A percentile compares a stretch with the other conserved stretches of the same genome.
Evolutionary conservation across 1,284 basidiomycete species (phyloP).

Genomic region (Testicularia cyperi): DNA sequence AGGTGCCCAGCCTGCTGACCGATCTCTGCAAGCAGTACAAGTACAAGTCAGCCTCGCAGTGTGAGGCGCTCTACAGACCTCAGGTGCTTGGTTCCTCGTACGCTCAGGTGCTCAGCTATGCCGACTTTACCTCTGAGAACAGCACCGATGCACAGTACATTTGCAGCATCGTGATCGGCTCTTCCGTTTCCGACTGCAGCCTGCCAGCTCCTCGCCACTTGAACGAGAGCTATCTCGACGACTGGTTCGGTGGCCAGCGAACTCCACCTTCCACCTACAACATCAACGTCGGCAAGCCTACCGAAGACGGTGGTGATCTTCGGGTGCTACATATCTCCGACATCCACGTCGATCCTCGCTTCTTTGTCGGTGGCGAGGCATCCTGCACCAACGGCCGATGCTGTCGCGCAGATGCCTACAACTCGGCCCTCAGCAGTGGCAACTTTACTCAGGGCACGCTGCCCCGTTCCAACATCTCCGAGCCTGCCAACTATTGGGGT

Average conservation of each 20-base stretch:
- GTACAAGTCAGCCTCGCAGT: slow-evolving; percentile 64
- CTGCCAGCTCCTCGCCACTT: slow-evolving; percentile 36
- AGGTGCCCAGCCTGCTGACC: slow-evolving; percentile 68
- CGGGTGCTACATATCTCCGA: slow-evolving; percentile 77
- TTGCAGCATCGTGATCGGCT: slow-evolving; percentile 45
- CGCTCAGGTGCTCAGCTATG: slow-evolving; percentile 55
- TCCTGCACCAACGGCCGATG: slow-evolving; percentile 74
- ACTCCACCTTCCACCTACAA: slow-evolving; percentile 20
- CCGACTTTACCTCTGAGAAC: slow-evolving; percentile 30
- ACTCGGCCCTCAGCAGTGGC: slow-evolving; percentile 63
- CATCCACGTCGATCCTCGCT: slow-evolving; percentile 77
- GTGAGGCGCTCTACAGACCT: slow-evolving; percentile 35
- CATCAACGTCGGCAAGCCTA: slow-evolving; percentile 20
- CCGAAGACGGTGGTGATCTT: slow-evolving; percentile 66
- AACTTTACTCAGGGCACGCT: slow-evolving; percentile 34
- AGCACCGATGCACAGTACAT: slow-evolving; percentile 52
- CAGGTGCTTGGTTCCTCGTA: slow-evolving; percentile 42
- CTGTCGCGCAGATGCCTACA: slow-evolving; percentile 69
- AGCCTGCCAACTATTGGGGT: slow-evolving; percentile 54
- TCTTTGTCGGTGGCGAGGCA: slow-evolving; percentile 72
- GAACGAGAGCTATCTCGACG: slow-evolving; percentile 35
- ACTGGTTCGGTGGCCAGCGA: slow-evolving; percentile 49
- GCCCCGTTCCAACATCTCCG: slow-evolving; percentile 35
- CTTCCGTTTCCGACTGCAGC: slow-evolving; percentile 29
- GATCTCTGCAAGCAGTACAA: slow-evolving; percentile 69